These are phyloP conservation scores for Leishmania major DNA, from an alignment of 208 protist genomes.

Conservation along the genomic window DNA sequence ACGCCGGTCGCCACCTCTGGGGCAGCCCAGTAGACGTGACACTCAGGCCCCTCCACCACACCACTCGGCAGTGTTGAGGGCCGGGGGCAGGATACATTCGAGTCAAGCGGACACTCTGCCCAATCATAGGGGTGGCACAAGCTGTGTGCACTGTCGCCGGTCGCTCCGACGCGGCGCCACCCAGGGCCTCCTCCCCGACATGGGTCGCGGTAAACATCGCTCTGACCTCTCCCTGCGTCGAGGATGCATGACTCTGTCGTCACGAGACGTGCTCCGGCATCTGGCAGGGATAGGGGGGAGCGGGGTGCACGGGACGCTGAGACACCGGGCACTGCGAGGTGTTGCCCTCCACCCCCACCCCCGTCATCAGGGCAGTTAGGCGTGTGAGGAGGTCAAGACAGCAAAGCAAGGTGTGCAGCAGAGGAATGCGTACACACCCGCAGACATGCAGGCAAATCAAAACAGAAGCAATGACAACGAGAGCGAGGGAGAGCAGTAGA, in stretches of 20 bases:
- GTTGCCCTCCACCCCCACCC: background rate
- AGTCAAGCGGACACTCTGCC: background rate
- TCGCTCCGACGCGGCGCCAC: background rate
- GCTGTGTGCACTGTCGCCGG: background rate
- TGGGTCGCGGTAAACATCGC: background rate
- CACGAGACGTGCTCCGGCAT: background rate
- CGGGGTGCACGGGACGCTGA: too few species aligned
- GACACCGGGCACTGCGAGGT: too few species aligned
- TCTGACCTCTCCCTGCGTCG: background rate
- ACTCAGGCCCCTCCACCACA: background rate
- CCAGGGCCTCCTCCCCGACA: background rate
- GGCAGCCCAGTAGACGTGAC: background rate
- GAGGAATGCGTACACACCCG: background rate
- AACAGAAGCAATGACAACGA: background rate
- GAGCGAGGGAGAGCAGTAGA: background rate
- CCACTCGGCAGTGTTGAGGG: background rate
- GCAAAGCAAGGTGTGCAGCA: background rate
- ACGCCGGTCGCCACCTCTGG: background rate
- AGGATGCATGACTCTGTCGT: background rate
- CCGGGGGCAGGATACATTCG: background rate
- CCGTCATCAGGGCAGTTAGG: background rate
- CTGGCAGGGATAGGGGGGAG: background rate
- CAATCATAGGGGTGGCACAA: background rate
- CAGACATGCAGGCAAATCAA: background rate
- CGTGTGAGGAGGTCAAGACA: background rate